Percentiles rank a stretch among this genome's conserved stretches.
Evolutionary conservation across 306 rosid species (phyloP).

Genomic region (Corylus heterophylla): DNA sequence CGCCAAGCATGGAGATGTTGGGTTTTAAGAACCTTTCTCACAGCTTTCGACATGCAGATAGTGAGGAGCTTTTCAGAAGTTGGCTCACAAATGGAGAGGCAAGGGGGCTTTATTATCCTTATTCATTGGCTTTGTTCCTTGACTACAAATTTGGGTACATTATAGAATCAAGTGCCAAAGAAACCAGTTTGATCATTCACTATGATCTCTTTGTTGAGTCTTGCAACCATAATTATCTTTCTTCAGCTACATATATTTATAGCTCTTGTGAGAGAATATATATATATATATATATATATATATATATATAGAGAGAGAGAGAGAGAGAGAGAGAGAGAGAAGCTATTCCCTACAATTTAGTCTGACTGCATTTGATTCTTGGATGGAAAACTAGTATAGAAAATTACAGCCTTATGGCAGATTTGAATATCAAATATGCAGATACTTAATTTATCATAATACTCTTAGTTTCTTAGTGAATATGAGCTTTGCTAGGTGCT

Average conservation of each 20-base stretch:
- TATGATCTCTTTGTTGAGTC: constrained; percentile 12
- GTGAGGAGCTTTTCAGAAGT: constrained; percentile 93
- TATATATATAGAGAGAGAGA: not conserved
- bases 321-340: not conserved
- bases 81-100: constrained; percentile 99
- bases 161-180: constrained; percentile 15
- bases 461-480: not conserved
- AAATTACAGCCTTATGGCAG: not conserved
- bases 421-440: not conserved
- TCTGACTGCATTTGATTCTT: not conserved
- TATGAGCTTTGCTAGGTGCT: not conserved
- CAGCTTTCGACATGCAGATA: constrained; percentile 60
- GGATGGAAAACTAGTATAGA: not conserved
- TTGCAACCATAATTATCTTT: not conserved
- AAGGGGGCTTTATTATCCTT: constrained; percentile 38
- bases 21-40: constrained; percentile 80
- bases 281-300: no score
- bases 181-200: constrained; percentile 15
- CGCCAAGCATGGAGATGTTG: constrained; percentile 73
- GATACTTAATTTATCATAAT: not conserved
- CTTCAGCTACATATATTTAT: not conserved
- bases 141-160: constrained; percentile 8
- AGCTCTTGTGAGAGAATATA: constrained; percentile 5
- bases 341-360: not conserved
- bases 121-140: constrained; percentile 8